Percentiles rank a stretch among this genome's conserved stretches.
Evolutionary conservation across 768 basidiomycete species (phyloP).

Genomic region (Rhodotorula sphaerocarpa): DNA sequence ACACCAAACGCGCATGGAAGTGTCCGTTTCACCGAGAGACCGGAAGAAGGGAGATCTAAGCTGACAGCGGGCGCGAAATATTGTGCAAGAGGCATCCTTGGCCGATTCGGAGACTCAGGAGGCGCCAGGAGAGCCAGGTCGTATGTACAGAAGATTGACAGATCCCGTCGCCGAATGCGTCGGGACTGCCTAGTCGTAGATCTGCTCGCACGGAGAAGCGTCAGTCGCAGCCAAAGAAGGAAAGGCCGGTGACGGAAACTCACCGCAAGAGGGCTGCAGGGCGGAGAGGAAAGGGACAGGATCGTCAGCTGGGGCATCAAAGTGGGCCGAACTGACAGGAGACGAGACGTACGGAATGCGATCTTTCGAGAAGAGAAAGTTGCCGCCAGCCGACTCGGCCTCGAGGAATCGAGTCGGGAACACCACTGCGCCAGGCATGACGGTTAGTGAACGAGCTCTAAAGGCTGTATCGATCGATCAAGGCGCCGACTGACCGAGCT

Average conservation of each 20-base stretch:
- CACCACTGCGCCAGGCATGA: constrained; percentile 7
- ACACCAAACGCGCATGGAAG: too few species aligned
- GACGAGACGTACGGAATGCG: constrained; percentile 41
- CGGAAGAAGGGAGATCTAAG: too few species aligned
- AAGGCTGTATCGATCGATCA: too few species aligned
- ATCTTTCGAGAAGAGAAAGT: constrained; percentile 87
- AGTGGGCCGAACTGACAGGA: background rate
- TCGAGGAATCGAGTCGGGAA: constrained; percentile 58
- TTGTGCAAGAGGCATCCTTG: too few species aligned
- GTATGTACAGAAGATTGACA: too few species aligned
- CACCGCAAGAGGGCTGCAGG: background rate
- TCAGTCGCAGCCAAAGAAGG: too few species aligned
- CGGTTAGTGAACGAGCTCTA: background rate
- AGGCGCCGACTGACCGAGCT: constrained; percentile 56
- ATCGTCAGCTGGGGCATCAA: background rate
- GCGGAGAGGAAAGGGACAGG: background rate
- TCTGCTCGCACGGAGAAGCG: background rate
- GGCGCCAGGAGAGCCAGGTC: too few species aligned
- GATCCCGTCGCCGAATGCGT: background rate
- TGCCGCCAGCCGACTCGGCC: constrained; percentile 82
- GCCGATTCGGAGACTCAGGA: too few species aligned
- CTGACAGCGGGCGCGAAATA: too few species aligned
- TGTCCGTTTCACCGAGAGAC: too few species aligned
- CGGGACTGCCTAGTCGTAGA: constrained; percentile 7
- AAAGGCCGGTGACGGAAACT: too few species aligned